phyloP scores from a whole-genome alignment of 2,329 filamentous ascomycete genomes.

The Xylaria multiplex region DNA sequence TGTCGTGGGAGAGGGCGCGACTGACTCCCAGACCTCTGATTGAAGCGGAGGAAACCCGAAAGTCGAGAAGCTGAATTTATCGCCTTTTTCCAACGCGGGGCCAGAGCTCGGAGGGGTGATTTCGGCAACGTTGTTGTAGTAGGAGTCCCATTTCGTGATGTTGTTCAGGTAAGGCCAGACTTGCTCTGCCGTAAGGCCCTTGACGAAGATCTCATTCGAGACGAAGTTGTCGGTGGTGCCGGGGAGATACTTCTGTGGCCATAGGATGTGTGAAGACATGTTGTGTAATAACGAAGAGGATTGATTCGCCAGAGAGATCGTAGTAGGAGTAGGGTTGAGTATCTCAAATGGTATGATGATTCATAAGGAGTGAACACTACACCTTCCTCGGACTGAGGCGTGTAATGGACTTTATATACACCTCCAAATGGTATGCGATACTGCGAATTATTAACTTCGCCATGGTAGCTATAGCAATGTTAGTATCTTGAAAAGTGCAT shows the following conservation, averaged over 20 bases:
- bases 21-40: constrained; percentile 42
- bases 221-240: constrained; percentile 48
- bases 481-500: no score
- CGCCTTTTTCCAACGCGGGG: constrained; percentile 39
- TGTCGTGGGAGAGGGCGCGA: constrained; percentile 31
- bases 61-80: constrained; percentile 46
- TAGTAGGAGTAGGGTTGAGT: not conserved
- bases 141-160: constrained; percentile 44
- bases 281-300: not conserved
- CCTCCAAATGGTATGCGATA: no score
- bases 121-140: constrained; percentile 43
- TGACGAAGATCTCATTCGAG: constrained; percentile 46
- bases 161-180: constrained; percentile 45
- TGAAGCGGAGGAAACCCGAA: constrained; percentile 45
- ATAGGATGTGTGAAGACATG: constrained; percentile 40
- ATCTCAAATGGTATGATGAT: no score
- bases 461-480: no score
- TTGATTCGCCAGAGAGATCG: not conserved
- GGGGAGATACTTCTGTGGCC: constrained; percentile 45
- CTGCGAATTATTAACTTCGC: no score
- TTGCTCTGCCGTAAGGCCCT: constrained; percentile 42
- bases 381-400: no score
- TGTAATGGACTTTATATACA: no score
- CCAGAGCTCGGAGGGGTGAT: constrained; percentile 41
- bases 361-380: no score